A percentile compares a stretch with the other conserved stretches of the same genome.
Conservation (phyloP, 495 filamentous ascomycete genomes). For the Penicillium herquei region DNA sequence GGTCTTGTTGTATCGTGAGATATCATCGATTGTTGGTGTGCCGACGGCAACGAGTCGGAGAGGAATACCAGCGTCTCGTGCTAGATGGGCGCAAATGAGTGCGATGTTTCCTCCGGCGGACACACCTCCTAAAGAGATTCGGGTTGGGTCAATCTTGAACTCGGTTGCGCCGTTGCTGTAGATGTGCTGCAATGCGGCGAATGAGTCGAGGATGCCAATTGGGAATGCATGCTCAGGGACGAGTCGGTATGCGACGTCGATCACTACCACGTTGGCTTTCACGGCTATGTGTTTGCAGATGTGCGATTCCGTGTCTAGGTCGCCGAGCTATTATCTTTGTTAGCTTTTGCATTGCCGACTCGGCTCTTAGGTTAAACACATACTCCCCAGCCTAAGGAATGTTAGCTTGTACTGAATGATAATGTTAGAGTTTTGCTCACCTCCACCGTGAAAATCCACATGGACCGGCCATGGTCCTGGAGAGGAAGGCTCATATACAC, state of each 20-base stretch:
- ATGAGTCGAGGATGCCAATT: constrained; percentile 47
- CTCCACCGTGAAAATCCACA: constrained; percentile 47
- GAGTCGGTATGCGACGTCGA: constrained; percentile 54
- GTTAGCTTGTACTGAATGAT: neutral
- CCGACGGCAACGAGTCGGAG: constrained; percentile 41
- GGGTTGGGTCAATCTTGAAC: constrained; percentile 43
- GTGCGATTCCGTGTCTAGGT: constrained; percentile 38
- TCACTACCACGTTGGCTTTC: constrained; percentile 42
- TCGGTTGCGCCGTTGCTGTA: constrained; percentile 25
- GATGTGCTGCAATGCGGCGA: constrained; percentile 35
- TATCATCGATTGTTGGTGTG: constrained; percentile 39
- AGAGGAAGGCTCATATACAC: constrained; percentile 43
- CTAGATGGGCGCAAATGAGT: constrained; percentile 46
- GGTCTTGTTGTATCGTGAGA: constrained; percentile 34
- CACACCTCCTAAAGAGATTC: constrained; percentile 49
- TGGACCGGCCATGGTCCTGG: constrained; percentile 47
- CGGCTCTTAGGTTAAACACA: too few species aligned
- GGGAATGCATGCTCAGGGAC: constrained; percentile 47
- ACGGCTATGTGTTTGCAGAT: constrained; percentile 31
- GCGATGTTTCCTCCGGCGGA: constrained; percentile 50
- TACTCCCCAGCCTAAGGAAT: neutral
- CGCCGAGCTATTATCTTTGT: constrained; percentile 48
- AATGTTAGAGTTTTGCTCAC: constrained; percentile 3
- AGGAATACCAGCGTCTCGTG: constrained; percentile 44
- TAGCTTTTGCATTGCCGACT: neutral